A percentile compares a stretch with the other conserved stretches of the same genome.
Evolutionary conservation across 2,329 filamentous ascomycete species (phyloP).

Genomic region (Colletotrichum ledebouriae): DNA sequence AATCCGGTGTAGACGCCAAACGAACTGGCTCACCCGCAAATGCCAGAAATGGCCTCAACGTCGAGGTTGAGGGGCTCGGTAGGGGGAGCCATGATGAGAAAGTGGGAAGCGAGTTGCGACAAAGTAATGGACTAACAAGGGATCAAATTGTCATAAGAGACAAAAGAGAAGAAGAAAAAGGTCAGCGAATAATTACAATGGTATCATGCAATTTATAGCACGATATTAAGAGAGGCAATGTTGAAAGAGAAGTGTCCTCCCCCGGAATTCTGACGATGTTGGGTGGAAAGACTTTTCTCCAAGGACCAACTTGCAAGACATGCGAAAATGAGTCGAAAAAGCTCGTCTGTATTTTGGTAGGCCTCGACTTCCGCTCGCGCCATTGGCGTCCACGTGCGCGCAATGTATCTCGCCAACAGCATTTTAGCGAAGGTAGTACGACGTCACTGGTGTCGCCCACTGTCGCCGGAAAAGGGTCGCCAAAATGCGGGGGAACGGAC

Average conservation of each 20-base stretch:
- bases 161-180: not conserved
- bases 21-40: constrained; percentile 77
- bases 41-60: constrained; percentile 91
- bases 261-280: constrained; percentile 16
- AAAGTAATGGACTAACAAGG: constrained; percentile 17
- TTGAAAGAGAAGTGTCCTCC: constrained; percentile 22
- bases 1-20: not conserved
- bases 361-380: constrained; percentile 27
- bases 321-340: constrained; percentile 30
- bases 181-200: constrained; percentile 2
- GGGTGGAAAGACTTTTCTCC: constrained; percentile 28
- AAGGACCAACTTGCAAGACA: constrained; percentile 24
- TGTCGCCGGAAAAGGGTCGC: constrained; percentile 27
- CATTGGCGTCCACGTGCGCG: constrained; percentile 38
- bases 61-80: constrained; percentile 77
- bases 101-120: constrained; percentile 24
- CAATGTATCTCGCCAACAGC: constrained; percentile 30
- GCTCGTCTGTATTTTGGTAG: constrained; percentile 20
- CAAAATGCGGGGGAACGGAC: constrained; percentile 40
- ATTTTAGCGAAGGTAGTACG: constrained; percentile 30
- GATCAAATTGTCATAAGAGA: constrained; percentile 2
- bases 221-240: constrained; percentile 11
- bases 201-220: not conserved
- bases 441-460: constrained; percentile 28
- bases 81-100: constrained; percentile 65